Evolutionary conservation across 1,139 yeast genomes (phyloP).

Genomic region (Hyphopichia buzzinii): DNA sequence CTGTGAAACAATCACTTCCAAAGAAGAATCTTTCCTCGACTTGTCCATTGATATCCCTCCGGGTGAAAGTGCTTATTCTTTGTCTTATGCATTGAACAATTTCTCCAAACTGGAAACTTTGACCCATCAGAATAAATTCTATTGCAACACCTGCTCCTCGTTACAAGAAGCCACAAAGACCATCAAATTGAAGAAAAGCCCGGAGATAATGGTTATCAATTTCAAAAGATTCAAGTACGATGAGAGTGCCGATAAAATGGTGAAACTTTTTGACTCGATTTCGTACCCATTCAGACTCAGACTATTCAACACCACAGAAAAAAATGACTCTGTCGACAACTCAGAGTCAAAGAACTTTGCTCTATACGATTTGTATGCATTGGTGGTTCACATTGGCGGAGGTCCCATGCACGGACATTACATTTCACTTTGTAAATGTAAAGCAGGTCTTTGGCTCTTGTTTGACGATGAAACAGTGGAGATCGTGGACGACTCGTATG

Average conservation of each 20-base stretch:
- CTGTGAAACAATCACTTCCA: conserved; percentile 82
- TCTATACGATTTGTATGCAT: conserved; percentile 79
- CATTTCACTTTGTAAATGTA: conserved; percentile 80
- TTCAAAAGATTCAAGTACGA: conserved; percentile 89
- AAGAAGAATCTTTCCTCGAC: conserved; percentile 86
- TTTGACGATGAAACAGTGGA: conserved; percentile 97
- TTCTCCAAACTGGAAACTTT: conserved; percentile 85
- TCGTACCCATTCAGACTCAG: conserved; percentile 75
- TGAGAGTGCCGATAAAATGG: conserved; percentile 77
- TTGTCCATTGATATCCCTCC: conserved; percentile 82
- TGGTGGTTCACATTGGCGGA: conserved; percentile 93
- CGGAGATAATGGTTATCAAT: conserved; percentile 78
- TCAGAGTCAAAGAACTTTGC: conserved; percentile 38
- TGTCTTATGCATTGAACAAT: conserved; percentile 72
- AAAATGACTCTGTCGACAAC: conserved; percentile 10
- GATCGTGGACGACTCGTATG: conserved; percentile 78
- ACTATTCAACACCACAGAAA: conserved; percentile 66
- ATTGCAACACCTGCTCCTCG: conserved; percentile 87
- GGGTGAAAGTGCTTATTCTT: conserved; percentile 57
- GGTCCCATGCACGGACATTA: conserved; percentile 99
- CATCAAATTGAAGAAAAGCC: conserved; percentile 77
- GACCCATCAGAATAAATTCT: conserved; percentile 84
- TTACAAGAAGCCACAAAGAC: conserved; percentile 93
- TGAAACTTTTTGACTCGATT: conserved; percentile 82
- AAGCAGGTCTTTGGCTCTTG: conserved; percentile 79